Evolutionary conservation across 768 basidiomycete species (phyloP), one percentile per base, ranked within the genome.

Genomic region (Clavulina sp.): DNA sequence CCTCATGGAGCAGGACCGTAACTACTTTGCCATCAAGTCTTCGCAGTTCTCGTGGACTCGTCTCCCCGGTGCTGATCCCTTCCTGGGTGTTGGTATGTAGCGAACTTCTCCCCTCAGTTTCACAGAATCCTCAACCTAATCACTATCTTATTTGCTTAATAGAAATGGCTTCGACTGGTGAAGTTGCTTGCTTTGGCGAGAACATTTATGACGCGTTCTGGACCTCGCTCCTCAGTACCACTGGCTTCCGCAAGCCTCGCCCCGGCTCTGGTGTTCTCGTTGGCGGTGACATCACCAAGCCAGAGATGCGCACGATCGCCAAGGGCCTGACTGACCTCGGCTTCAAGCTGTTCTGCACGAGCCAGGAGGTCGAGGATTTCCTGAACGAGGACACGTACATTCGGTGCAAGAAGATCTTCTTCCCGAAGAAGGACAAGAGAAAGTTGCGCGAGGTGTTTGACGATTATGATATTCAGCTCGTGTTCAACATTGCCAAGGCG

Each of bases 161-260:
- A 86, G 91, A 95, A 71, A 97, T 96, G 93, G 91, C 92, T 2
- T 91, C 86, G 61, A 96, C 93, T 4, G 93, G 93, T 32, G 93
- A 99, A 65, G 89, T 99, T 28, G 95, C 95, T 9, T 80, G 85
- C 58, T 99, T 97, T 64, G 95, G 92, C 31, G 76, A 77, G 60
- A 85, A 93, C 61, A 73, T 97, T 43, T 79, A 92, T 57, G 95
- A 99, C 66, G 95, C 93, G 13, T 92, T 91, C 67, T 91, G 89
- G 89, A 80, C 85, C 2, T 81, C 93, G 2, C 70, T 95, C n/a
- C 78, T 89, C 47, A 89, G 86, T 56, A 91, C 86, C 5, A 99
- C 89, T 28, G 92, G 92, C 16, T 95, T 97, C 76, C 93, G 85
- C 66, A 71, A 88, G 49, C 95, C 95, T 21, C 74, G 72, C 50